Conservation (phyloP, 2,329 filamentous ascomycete species). For the Aureobasidium sp. region DNA sequence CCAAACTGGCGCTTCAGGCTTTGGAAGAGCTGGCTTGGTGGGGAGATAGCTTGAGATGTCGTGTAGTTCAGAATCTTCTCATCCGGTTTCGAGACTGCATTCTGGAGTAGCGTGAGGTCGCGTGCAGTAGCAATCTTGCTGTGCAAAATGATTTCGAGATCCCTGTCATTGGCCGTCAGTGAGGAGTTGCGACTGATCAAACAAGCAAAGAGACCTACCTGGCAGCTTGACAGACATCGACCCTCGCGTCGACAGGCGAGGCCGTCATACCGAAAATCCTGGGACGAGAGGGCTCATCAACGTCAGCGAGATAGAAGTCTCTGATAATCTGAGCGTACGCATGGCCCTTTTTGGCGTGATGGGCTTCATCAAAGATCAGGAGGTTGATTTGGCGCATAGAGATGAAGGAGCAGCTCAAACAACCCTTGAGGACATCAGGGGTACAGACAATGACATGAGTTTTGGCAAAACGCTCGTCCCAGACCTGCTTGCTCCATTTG, state of each 20-base stretch:
- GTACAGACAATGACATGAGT: constrained; percentile 89
- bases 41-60: constrained; percentile 37
- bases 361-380: constrained; percentile 90
- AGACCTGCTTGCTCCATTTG: constrained; percentile 52
- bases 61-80: constrained; percentile 53
- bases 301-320: constrained; percentile 61
- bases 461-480: constrained; percentile 48
- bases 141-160: constrained; percentile 69
- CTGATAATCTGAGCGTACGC: constrained; percentile 83
- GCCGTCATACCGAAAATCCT: constrained; percentile 94
- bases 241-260: constrained; percentile 79
- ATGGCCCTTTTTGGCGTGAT: constrained; percentile 92
- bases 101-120: constrained; percentile 50
- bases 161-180: constrained; percentile 20
- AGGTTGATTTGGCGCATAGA: constrained; percentile 77
- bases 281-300: constrained; percentile 46
- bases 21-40: constrained; percentile 56
- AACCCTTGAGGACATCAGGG: constrained; percentile 73
- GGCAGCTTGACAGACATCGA: constrained; percentile 62
- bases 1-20: constrained; percentile 46
- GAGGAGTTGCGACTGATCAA: not conserved
- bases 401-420: constrained; percentile 70
- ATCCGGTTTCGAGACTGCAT: constrained; percentile 49
- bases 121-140: constrained; percentile 73
- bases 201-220: constrained; percentile 22